phyloP scores from a whole-genome alignment of 2,329 filamentous ascomycete genomes.

The Penicillium sp. region DNA sequence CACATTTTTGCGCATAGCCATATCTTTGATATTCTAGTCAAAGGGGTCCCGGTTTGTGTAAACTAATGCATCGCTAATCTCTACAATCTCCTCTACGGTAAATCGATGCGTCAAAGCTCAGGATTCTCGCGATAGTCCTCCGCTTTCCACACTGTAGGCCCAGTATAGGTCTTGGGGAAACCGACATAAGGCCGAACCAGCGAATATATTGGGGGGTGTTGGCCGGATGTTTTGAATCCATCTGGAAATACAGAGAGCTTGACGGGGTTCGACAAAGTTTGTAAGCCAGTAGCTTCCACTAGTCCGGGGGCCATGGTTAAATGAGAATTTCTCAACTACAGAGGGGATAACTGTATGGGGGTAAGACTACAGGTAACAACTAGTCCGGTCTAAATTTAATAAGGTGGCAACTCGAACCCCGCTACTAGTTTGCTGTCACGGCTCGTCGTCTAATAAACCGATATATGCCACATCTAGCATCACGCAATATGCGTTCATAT shows the following conservation, averaged over 20 bases:
- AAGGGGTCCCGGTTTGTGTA: slow-evolving; percentile 59
- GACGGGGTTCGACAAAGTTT: neutral
- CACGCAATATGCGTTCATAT: neutral
- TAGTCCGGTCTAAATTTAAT: no score
- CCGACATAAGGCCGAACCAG: slow-evolving; percentile 62
- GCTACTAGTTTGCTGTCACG: no score
- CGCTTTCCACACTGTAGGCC: slow-evolving; percentile 68
- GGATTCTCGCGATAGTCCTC: slow-evolving; percentile 62
- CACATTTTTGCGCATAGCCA: neutral
- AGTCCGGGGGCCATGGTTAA: slow-evolving; percentile 11
- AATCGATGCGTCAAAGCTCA: slow-evolving; percentile 69
- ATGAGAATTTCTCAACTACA: neutral
- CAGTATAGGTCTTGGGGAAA: slow-evolving; percentile 68
- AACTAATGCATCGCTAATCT: slow-evolving; percentile 67
- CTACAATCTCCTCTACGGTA: slow-evolving; percentile 62
- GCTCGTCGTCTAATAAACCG: neutral
- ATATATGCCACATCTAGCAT: neutral
- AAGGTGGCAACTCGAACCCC: no score
- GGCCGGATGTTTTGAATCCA: slow-evolving; percentile 66
- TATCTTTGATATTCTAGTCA: slow-evolving; percentile 68
- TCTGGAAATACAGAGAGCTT: slow-evolving; percentile 55
- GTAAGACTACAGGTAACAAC: no score
- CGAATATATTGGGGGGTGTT: slow-evolving; percentile 66
- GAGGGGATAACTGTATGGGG: no score
- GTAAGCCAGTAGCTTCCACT: slow-evolving; percentile 1